These are phyloP conservation scores for Colletotrichum sp. DNA, from an alignment of 2,329 filamentous ascomycete genomes.

Conservation along the genomic window DNA sequence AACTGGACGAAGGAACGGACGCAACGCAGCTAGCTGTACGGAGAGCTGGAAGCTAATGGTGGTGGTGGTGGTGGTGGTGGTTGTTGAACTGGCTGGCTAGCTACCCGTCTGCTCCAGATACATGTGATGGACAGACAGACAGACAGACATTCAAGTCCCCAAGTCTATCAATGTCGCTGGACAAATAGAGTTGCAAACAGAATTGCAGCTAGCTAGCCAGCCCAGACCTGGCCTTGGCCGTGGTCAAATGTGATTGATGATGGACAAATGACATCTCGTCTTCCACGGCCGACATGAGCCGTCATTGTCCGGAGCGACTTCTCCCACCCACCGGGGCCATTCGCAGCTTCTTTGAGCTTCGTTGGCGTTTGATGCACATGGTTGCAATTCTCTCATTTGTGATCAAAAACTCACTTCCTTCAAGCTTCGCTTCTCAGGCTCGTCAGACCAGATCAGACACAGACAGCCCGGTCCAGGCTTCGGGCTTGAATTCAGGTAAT, in stretches of 20 bases:
- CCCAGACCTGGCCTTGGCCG: not conserved
- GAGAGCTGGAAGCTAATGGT: not conserved
- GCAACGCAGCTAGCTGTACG: not conserved
- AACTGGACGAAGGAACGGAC: not conserved
- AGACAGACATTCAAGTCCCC: not conserved
- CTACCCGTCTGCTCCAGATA: not conserved
- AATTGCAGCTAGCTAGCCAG: not conserved
- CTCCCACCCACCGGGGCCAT: not conserved
- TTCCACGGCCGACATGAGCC: not conserved
- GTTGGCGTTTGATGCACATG: not conserved
- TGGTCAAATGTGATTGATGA: slow-evolving; percentile 13
- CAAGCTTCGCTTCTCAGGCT: not conserved
- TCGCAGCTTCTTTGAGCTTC: not conserved
- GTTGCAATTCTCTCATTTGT: slow-evolving; percentile 1
- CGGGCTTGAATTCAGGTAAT: not conserved
- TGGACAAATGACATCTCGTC: slow-evolving; percentile 2
- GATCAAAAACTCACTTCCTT: not conserved
- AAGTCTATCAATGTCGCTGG: not conserved
- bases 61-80: not conserved
- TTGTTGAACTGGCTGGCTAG: not conserved
- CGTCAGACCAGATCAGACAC: not conserved
- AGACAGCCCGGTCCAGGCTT: not conserved
- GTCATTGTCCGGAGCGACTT: not conserved
- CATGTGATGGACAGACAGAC: not conserved
- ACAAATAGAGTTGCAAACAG: not conserved